A percentile compares a stretch with the other conserved stretches of the same genome.
phyloP scores from a whole-genome alignment of 179 eudicot species.

The Spergularia azorica region DNA sequence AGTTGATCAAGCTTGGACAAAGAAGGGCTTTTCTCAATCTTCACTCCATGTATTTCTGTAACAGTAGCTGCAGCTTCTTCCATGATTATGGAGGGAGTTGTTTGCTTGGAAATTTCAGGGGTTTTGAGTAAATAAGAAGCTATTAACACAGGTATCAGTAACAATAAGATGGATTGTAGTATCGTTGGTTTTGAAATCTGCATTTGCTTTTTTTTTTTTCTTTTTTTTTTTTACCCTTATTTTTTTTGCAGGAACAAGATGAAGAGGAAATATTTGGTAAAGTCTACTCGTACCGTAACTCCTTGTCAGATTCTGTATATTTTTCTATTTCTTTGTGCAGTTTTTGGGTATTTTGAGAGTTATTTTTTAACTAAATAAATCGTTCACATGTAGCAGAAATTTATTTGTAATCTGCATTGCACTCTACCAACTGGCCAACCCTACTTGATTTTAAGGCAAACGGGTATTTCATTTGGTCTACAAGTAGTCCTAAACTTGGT shows the following conservation, averaged over 20 bases:
- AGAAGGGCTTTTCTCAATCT: conserved; percentile 41
- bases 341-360: too few relatives aligned
- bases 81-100: neutral
- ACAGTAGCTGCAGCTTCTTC: neutral
- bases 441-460: too few relatives aligned
- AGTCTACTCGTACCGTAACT: too few relatives aligned
- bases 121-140: conserved; percentile 21
- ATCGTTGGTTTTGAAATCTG: conserved; percentile 22
- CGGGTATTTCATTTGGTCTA: too few relatives aligned
- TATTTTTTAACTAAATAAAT: too few relatives aligned
- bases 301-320: too few relatives aligned
- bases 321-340: too few relatives aligned
- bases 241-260: neutral
- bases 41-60: conserved; percentile 34
- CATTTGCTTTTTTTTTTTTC: neutral
- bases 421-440: too few relatives aligned
- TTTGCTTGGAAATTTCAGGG: conserved; percentile 20
- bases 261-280: neutral
- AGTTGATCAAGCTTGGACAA: conserved; percentile 46
- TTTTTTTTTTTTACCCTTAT: neutral
- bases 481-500: too few relatives aligned
- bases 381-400: too few relatives aligned
- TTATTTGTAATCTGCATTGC: too few relatives aligned
- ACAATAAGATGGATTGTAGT: neutral
- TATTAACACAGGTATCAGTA: conserved; percentile 17